Conservation (phyloP, 768 basidiomycete species). For the Kwoniella sp. region DNA sequence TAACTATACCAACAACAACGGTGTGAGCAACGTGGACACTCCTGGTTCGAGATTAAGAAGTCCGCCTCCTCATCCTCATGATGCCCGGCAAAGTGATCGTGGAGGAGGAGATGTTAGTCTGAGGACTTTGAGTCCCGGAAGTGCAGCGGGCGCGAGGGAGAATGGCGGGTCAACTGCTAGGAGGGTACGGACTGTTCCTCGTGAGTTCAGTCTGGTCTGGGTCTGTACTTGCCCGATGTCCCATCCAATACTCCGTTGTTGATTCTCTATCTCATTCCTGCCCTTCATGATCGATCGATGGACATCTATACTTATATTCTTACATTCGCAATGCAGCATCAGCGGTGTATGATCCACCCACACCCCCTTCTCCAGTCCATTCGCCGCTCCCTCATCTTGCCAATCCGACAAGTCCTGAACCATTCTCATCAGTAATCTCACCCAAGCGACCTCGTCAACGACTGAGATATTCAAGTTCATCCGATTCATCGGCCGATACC, state of each 20-base stretch:
- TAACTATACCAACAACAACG: neutral
- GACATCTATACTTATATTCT: neutral
- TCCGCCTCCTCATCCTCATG: neutral
- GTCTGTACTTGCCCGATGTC: too few species aligned
- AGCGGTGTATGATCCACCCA: conserved; percentile 39
- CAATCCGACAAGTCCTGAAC: neutral
- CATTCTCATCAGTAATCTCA: neutral
- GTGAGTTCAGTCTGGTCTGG: too few species aligned
- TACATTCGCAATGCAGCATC: conserved; percentile 23
- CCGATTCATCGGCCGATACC: conserved; percentile 23
- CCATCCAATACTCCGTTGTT: too few species aligned
- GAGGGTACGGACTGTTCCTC: conserved; percentile 44
- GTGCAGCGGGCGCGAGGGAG: neutral
- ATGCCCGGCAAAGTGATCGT: neutral
- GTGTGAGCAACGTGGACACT: too few species aligned
- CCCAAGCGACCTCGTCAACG: conserved; percentile 27
- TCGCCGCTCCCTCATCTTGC: conserved; percentile 17
- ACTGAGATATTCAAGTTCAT: conserved; percentile 31
- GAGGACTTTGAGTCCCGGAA: conserved; percentile 6
- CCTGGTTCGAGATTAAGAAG: neutral
- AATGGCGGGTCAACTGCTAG: conserved; percentile 18
- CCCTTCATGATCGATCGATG: too few species aligned
- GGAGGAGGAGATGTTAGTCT: neutral
- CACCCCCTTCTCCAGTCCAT: conserved; percentile 29
- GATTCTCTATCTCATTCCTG: too few species aligned